These are phyloP conservation scores for Protea cynaroides DNA, from an alignment of 164 flowering plant genomes.

Conservation along the genomic window DNA sequence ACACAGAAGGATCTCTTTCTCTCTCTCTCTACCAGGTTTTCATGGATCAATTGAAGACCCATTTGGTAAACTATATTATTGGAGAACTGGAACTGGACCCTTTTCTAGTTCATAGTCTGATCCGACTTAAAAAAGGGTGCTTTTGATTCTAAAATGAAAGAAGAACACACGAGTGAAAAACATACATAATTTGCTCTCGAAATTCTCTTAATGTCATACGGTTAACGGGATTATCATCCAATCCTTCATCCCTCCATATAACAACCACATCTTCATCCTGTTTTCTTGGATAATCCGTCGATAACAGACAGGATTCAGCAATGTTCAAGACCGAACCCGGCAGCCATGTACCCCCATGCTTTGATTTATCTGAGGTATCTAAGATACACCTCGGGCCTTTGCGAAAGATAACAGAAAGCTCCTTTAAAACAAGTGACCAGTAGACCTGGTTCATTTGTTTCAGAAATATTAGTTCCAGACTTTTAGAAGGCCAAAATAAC, in stretches of 20 bases:
- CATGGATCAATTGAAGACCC: too few relatives aligned
- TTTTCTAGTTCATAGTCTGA: too few relatives aligned
- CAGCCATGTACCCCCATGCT: slow-evolving; percentile 75
- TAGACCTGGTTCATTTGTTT: slow-evolving; percentile 41
- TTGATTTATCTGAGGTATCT: slow-evolving; percentile 56
- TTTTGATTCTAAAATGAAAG: too few relatives aligned
- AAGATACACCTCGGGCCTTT: slow-evolving; percentile 56
- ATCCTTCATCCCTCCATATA: slow-evolving; percentile 80
- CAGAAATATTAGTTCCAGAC: slow-evolving; percentile 2
- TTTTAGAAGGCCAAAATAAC: too few relatives aligned
- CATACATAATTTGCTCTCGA: slow-evolving; percentile 85
- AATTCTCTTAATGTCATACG: slow-evolving; percentile 59
- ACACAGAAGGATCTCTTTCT: not conserved
- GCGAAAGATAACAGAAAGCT: slow-evolving; percentile 56
- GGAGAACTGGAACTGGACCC: too few relatives aligned
- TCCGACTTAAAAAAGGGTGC: too few relatives aligned
- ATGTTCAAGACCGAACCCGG: slow-evolving; percentile 75
- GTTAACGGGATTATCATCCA: slow-evolving; percentile 47
- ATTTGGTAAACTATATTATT: too few relatives aligned
- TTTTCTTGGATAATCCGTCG: slow-evolving; percentile 42
- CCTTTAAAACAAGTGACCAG: slow-evolving; percentile 68
- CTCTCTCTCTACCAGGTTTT: too few relatives aligned
- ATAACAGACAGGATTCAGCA: slow-evolving; percentile 77
- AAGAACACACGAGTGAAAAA: too few relatives aligned
- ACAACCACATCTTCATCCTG: slow-evolving; percentile 53